Percentiles rank a stretch among this genome's conserved stretches.
These are phyloP conservation scores for Metschnikowia similis DNA, from an alignment of 805 yeast genomes.

Conservation along the genomic window DNA sequence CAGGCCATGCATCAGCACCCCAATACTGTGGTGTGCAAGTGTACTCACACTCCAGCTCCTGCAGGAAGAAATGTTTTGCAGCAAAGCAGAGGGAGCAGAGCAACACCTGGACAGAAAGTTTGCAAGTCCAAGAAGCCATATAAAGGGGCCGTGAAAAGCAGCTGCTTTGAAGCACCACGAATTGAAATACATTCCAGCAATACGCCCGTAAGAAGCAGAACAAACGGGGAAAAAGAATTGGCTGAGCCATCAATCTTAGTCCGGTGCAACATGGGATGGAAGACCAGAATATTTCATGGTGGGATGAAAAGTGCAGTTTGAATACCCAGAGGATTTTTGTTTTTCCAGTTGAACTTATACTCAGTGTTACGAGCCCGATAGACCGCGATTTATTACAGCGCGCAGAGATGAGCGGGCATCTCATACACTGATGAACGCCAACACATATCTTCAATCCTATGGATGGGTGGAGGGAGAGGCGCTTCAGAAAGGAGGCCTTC, in stretches of 20 bases:
- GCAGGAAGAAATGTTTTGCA: not conserved
- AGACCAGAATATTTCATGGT: too few species aligned
- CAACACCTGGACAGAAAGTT: not conserved
- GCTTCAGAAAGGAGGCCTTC: slow-evolving; percentile 69
- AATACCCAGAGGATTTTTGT: not conserved
- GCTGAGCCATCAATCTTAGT: too few species aligned
- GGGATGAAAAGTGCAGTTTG: too few species aligned
- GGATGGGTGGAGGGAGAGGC: slow-evolving; percentile 97
- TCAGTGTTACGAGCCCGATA: not conserved
- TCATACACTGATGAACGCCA: slow-evolving; percentile 60
- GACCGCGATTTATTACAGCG: not conserved
- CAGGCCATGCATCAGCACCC: too few species aligned
- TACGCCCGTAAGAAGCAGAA: too few species aligned
- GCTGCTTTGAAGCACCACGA: not conserved
- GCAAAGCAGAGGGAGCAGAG: not conserved
- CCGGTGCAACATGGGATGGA: too few species aligned
- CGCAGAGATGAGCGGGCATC: slow-evolving; percentile 2
- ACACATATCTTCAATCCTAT: slow-evolving; percentile 62
- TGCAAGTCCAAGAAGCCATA: not conserved
- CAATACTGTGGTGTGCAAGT: too few species aligned
- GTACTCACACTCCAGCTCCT: not conserved
- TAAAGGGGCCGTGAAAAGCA: not conserved
- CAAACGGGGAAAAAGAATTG: too few species aligned
- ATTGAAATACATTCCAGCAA: not conserved
- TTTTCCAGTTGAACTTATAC: not conserved